Percentiles rank a stretch among this genome's conserved stretches.
phyloP scores from a whole-genome alignment of 257 asterid species.

The Jacaranda copaia region DNA sequence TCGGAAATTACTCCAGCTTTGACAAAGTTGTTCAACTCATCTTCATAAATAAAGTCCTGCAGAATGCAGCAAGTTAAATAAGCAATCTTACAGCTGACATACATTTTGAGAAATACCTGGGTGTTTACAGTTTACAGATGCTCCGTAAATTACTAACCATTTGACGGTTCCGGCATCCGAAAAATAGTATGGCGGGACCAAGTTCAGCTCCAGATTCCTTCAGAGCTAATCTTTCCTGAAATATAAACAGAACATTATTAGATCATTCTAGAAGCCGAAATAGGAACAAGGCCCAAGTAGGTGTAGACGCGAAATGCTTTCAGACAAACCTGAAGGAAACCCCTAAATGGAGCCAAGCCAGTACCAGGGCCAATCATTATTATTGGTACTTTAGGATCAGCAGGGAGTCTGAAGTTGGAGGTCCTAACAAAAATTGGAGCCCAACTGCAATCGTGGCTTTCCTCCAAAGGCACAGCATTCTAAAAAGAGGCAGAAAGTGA shows the following conservation, averaged over 20 bases:
- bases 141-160: conserved; percentile 62
- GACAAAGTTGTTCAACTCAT: conserved; percentile 72
- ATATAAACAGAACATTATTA: conserved; percentile 23
- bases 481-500: conserved; percentile 42
- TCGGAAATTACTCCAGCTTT: conserved; percentile 79
- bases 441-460: conserved; percentile 73
- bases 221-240: conserved; percentile 92
- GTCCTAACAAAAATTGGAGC: conserved; percentile 85
- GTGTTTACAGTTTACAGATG: conserved; percentile 27
- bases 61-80: conserved; percentile 25
- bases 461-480: conserved; percentile 85
- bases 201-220: conserved; percentile 86
- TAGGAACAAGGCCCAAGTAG: conserved; percentile 1
- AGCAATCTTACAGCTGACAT: background rate
- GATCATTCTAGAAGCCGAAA: conserved; percentile 24
- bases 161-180: conserved; percentile 92
- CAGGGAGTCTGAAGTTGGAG: conserved; percentile 89
- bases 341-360: conserved; percentile 98
- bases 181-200: conserved; percentile 83
- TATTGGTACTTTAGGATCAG: conserved; percentile 81
- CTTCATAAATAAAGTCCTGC: conserved; percentile 90
- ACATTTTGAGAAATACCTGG: background rate
- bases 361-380: conserved; percentile 98
- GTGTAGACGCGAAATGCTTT: background rate
- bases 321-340: conserved; percentile 90